Conservation (phyloP, 371 early-diverging fungal species). For the Parasitella parasitica region DNA sequence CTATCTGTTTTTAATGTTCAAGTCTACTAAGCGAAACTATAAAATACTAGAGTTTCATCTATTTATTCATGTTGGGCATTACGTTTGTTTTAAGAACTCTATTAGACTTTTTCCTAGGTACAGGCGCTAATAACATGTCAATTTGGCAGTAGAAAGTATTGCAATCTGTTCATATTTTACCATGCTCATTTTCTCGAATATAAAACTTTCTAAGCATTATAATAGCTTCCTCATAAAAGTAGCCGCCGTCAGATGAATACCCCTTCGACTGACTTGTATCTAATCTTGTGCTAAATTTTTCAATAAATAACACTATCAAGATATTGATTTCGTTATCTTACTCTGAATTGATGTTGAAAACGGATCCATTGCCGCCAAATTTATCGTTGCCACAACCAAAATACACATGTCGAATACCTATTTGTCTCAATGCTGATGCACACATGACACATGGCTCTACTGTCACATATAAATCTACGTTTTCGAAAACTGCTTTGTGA, state of each 20-base stretch:
- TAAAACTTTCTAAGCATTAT: slow-evolving; percentile 87
- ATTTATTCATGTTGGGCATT: slow-evolving; percentile 12
- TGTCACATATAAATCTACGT: slow-evolving; percentile 89
- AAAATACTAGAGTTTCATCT: not conserved
- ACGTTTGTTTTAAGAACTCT: slow-evolving; percentile 74
- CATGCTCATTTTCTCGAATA: slow-evolving; percentile 84
- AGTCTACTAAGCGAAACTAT: no score
- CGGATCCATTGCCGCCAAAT: slow-evolving; percentile 95
- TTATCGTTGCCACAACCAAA: slow-evolving; percentile 93
- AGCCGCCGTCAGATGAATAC: slow-evolving; percentile 72
- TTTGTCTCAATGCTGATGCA: slow-evolving; percentile 84
- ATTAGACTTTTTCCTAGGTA: slow-evolving; percentile 82
- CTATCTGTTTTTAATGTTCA: no score
- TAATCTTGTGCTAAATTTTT: slow-evolving; percentile 20
- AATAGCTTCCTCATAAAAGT: slow-evolving; percentile 81
- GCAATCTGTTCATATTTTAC: slow-evolving; percentile 36
- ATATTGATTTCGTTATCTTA: slow-evolving; percentile 28
- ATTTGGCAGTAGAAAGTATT: not conserved
- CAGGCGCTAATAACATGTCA: slow-evolving; percentile 69
- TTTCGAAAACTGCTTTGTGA: slow-evolving; percentile 44
- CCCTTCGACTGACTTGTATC: slow-evolving; percentile 30
- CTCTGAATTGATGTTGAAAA: slow-evolving; percentile 72
- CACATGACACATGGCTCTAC: slow-evolving; percentile 99
- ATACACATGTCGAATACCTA: slow-evolving; percentile 76
- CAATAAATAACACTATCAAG: not conserved